phyloP scores from a whole-genome alignment of 2,329 filamentous ascomycete genomes.

The Metarhizium humberi region DNA sequence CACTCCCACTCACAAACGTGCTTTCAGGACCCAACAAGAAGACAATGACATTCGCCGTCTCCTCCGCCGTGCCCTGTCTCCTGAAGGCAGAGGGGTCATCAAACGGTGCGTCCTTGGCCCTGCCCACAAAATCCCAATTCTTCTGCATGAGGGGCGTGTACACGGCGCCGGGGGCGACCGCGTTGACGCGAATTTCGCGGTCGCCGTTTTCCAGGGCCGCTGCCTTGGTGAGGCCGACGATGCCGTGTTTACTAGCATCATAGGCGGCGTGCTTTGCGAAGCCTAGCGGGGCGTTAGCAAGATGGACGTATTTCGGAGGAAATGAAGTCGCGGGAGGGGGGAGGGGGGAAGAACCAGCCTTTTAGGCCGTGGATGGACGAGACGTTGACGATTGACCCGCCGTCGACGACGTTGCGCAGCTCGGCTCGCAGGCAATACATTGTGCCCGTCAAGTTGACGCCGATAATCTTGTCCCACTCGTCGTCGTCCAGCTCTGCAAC shows the following conservation, averaged over 20 bases:
- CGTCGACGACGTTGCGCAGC: constrained; percentile 33
- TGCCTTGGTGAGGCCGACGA: constrained; percentile 22
- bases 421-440: constrained; percentile 39
- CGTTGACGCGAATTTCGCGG: constrained; percentile 33
- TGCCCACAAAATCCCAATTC: constrained; percentile 24
- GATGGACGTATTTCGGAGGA: background rate
- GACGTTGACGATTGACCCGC: constrained; percentile 49
- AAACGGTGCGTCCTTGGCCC: constrained; percentile 27
- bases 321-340: too few relatives aligned
- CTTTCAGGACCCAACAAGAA: constrained; percentile 39
- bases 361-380: constrained; percentile 39
- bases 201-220: constrained; percentile 26
- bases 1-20: constrained; percentile 34
- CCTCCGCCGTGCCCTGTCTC: constrained; percentile 36
- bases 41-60: constrained; percentile 35
- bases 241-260: constrained; percentile 25
- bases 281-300: constrained; percentile 9
- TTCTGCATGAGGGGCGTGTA: constrained; percentile 38
- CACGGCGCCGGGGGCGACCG: constrained; percentile 36
- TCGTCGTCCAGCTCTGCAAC: constrained; percentile 33
- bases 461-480: constrained; percentile 36
- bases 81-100: constrained; percentile 32
- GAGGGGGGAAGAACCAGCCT: constrained; percentile 9
- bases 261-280: constrained; percentile 23
- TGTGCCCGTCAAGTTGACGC: constrained; percentile 36